Evolutionary conservation across 2,329 filamentous ascomycete species (phyloP).

Genomic region (Talaromyces sp.): DNA sequence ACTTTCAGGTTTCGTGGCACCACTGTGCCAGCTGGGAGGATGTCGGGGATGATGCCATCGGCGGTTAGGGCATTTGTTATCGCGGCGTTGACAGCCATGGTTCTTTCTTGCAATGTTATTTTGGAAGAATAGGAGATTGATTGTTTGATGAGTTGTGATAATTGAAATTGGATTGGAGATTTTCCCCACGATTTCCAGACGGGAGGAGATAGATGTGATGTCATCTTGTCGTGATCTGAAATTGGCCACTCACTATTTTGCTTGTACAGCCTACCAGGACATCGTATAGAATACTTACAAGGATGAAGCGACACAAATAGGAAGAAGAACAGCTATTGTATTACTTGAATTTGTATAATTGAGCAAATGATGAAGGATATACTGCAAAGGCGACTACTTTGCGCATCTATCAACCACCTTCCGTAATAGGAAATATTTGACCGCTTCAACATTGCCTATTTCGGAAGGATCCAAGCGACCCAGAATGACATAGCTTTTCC

Average conservation of each 20-base stretch:
- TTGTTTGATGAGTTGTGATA: background rate
- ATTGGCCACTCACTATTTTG: constrained; percentile 3
- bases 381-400: background rate
- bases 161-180: background rate
- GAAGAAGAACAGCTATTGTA: no score
- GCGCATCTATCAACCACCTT: background rate
- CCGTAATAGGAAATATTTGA: constrained; percentile 2
- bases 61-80: constrained; percentile 9
- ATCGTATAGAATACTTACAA: background rate
- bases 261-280: background rate
- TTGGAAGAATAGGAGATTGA: background rate
- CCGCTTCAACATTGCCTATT: background rate
- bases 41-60: constrained; percentile 18
- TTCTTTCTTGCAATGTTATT: background rate
- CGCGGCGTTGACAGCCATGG: background rate
- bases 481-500: no score
- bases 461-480: no score
- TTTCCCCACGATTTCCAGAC: background rate
- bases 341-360: background rate
- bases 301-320: background rate
- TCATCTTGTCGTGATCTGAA: constrained; percentile 10
- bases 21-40: constrained; percentile 10
- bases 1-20: constrained; percentile 20
- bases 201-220: background rate
- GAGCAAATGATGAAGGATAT: background rate